phyloP scores from a whole-genome alignment of 192 early-diverging fungal genomes.

The Coemansia reversa region DNA sequence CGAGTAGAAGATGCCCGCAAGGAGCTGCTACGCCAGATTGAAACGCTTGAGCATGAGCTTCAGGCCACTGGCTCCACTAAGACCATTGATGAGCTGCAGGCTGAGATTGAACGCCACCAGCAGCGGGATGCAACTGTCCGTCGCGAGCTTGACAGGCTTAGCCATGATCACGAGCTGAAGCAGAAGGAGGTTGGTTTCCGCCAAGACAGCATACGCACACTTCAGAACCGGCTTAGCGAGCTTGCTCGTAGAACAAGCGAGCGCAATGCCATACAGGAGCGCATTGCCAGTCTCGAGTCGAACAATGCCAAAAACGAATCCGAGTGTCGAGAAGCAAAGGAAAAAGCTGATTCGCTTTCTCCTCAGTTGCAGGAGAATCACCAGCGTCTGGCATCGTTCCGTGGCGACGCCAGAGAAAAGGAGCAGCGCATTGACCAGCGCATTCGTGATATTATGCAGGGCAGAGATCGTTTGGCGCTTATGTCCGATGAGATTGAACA shows the following conservation, averaged over 20 bases:
- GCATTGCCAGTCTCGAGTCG: slow-evolving; percentile 24
- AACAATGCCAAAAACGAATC: slow-evolving; percentile 7
- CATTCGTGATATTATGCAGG: slow-evolving; percentile 28
- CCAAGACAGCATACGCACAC: slow-evolving; percentile 33
- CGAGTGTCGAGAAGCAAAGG: slow-evolving; percentile 15
- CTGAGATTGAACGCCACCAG: slow-evolving; percentile 56
- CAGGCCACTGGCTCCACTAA: slow-evolving; percentile 59
- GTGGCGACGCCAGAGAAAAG: slow-evolving; percentile 17
- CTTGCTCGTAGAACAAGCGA: slow-evolving; percentile 36
- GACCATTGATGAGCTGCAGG: slow-evolving; percentile 68
- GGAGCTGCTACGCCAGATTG: slow-evolving; percentile 51
- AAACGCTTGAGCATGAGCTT: slow-evolving; percentile 56
- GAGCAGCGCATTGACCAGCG: slow-evolving; percentile 35
- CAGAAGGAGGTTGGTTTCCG: slow-evolving; percentile 59
- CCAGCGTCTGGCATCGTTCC: slow-evolving; percentile 33
- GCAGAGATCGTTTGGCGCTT: slow-evolving; percentile 36
- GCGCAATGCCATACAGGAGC: slow-evolving; percentile 21
- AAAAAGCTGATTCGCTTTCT: slow-evolving; percentile 16
- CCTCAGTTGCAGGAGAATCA: slow-evolving; percentile 29
- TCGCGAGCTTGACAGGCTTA: slow-evolving; percentile 57
- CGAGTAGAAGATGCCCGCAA: slow-evolving; percentile 43
- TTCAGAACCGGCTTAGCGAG: slow-evolving; percentile 27
- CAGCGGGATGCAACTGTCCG: slow-evolving; percentile 43
- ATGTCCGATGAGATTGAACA: slow-evolving; percentile 37
- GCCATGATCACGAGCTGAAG: slow-evolving; percentile 54